Conservation (phyloP, 2,329 filamentous ascomycete genomes). For the Aspergillus vadensis region DNA sequence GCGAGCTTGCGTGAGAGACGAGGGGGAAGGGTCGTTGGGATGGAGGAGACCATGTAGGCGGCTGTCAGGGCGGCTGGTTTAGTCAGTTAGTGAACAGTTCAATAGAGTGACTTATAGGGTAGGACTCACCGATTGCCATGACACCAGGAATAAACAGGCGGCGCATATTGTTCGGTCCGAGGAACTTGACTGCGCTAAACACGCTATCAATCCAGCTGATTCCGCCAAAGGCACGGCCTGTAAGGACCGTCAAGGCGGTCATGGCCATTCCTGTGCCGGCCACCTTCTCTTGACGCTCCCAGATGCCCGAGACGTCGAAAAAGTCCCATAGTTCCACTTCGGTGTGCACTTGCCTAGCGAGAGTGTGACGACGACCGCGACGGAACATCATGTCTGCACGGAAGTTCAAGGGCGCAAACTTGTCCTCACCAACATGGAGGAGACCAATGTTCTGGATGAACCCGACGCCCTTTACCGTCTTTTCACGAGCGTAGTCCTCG, state of each 20-base stretch:
- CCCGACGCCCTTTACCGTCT: slow-evolving; percentile 78
- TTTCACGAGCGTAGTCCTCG: slow-evolving; percentile 80
- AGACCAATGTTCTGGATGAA: slow-evolving; percentile 86
- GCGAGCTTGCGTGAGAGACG: slow-evolving; percentile 85
- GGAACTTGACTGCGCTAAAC: slow-evolving; percentile 74
- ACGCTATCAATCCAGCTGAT: slow-evolving; percentile 88
- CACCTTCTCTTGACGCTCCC: slow-evolving; percentile 91
- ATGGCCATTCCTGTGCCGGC: slow-evolving; percentile 93
- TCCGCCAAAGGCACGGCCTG: slow-evolving; percentile 77
- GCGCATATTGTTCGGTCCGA: slow-evolving; percentile 79
- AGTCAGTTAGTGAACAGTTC: slow-evolving; percentile 33
- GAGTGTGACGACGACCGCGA: slow-evolving; percentile 69
- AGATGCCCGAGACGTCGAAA: slow-evolving; percentile 78
- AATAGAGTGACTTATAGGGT: neutral
- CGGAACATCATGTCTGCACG: slow-evolving; percentile 92
- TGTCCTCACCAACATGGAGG: slow-evolving; percentile 77
- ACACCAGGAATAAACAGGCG: slow-evolving; percentile 79
- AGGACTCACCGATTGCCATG: slow-evolving; percentile 71
- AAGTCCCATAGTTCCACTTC: slow-evolving; percentile 91
- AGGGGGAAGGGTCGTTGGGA: slow-evolving; percentile 84
- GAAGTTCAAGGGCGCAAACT: slow-evolving; percentile 85
- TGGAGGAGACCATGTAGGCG: slow-evolving; percentile 80
- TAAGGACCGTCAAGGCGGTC: slow-evolving; percentile 84
- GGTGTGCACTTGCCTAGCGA: slow-evolving; percentile 83
- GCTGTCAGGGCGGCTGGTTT: slow-evolving; percentile 68